Base-by-base conservation (phyloP, 2,329 filamentous ascomycete genomes). In the Huntiella moniliformis region DNA sequence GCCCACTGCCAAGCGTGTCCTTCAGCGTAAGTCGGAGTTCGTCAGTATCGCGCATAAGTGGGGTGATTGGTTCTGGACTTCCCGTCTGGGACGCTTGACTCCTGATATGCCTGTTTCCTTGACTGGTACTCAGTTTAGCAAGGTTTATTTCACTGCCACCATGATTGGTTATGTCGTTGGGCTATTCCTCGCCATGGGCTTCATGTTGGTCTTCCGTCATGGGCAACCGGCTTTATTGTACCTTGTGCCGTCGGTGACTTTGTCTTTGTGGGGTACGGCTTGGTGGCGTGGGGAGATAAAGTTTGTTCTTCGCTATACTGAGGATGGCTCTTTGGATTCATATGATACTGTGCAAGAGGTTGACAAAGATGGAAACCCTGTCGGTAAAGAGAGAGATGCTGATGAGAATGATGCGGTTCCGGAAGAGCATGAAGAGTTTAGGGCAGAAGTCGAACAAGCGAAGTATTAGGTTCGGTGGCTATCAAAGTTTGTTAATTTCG, bases 151-250 rank as follows among this genome's bases (percentile, higher is more conserved):
- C 59, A 70, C 74, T 49, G 80, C 84, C 4, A 74, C 80, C 33
- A 57, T 95, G 51, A 55, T 71, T 2, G 88, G 87, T 0, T 98
- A 96, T 59, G 55, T 82, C 0, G 41, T 78, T 3, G 87, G 85
- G 1, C 82, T 96, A 76, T 51, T 85, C 2, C 66, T 69, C 2
- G 95, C 88, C 0, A 61, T 95, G 13, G 64, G 70, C 0, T 81
- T 86, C 54, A 80, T 96, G 63, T 68, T 86, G 42, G 63, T 84
- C 7, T 91, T 77, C 56, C 71, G 79, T 40, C 84, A 84, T 51
- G 84, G 83, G 2, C 88, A 98, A 57, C 88, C 88, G 0, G 88
- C 91, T 5, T 68, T 98, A 31, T 65, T 98, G 11, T 96, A 96
- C 57, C 74, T 98, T 5, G 91, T 96, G 0, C 88, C 88, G 0